Evolutionary conservation across 306 rosid genomes (phyloP).

Genomic region (Trifolium fragiferum): DNA sequence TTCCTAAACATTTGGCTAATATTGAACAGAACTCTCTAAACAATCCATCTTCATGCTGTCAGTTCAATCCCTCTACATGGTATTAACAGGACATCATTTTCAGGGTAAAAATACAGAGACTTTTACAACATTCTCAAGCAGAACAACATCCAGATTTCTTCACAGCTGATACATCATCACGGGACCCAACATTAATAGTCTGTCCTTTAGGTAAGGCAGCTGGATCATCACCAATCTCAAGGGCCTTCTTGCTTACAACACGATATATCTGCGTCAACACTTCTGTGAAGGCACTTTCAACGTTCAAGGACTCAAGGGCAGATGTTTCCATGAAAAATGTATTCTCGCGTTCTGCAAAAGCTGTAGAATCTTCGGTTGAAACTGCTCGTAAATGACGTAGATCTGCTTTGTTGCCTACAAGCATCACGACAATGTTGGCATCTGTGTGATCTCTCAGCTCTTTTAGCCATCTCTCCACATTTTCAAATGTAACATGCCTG

Average conservation of each 20-base stretch:
- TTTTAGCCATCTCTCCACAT: slow-evolving; percentile 59
- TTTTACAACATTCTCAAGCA: slow-evolving; percentile 44
- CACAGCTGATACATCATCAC: slow-evolving; percentile 54
- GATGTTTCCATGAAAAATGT: slow-evolving; percentile 58
- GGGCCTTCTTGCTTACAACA: slow-evolving; percentile 55
- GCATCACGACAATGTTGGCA: slow-evolving; percentile 56
- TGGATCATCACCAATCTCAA: slow-evolving; percentile 47
- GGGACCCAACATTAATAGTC: slow-evolving; percentile 49
- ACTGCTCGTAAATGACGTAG: slow-evolving; percentile 55
- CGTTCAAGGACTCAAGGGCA: slow-evolving; percentile 54
- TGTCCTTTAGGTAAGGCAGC: slow-evolving; percentile 56
- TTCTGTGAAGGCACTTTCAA: slow-evolving; percentile 56
- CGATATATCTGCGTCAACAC: slow-evolving; percentile 53
- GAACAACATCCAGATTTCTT: slow-evolving; percentile 57
- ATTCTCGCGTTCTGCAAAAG: slow-evolving; percentile 50
- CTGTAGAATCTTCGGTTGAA: slow-evolving; percentile 41
- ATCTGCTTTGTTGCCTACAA: slow-evolving; percentile 57
- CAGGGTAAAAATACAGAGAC: slow-evolving; percentile 30
- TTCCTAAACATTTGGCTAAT: slow-evolving; percentile 44
- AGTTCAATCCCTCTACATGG: slow-evolving; percentile 49
- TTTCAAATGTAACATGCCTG: slow-evolving; percentile 54
- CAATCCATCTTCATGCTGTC: slow-evolving; percentile 40
- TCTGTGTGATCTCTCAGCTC: slow-evolving; percentile 60
- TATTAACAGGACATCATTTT: slow-evolving; percentile 48
- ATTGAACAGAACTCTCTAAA: slow-evolving; percentile 48